Percentiles rank a stretch among this genome's conserved stretches.
Evolutionary conservation across 176 grass and related monocot genomes (phyloP).

Genomic region (Bonia amplexicaulis): DNA sequence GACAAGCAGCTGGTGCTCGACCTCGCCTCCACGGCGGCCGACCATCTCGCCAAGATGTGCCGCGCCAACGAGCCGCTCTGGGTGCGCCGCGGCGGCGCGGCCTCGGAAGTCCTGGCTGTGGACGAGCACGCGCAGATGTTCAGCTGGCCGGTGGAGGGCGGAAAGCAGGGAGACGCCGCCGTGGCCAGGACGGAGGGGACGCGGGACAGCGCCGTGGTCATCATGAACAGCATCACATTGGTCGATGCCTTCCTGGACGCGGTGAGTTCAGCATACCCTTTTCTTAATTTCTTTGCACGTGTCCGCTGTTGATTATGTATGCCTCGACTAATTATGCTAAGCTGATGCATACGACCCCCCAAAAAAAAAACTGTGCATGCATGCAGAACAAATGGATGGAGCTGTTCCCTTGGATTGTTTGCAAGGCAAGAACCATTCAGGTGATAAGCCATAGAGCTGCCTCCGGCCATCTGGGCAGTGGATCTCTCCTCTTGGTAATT

Average conservation of each 20-base stretch:
- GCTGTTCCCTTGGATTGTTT: conserved; percentile 88
- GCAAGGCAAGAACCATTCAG: conserved; percentile 71
- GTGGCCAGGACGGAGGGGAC: conserved; percentile 58
- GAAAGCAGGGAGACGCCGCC: conserved; percentile 28
- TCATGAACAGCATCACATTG: conserved; percentile 95
- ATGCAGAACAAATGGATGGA: conserved; percentile 94
- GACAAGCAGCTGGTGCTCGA: conserved; percentile 72
- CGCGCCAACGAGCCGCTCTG: conserved; percentile 52
- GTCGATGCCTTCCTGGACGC: conserved; percentile 85
- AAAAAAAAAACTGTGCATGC: neutral
- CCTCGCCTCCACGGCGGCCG: conserved; percentile 59
- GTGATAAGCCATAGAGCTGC: conserved; percentile 56
- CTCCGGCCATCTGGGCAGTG: conserved; percentile 63
- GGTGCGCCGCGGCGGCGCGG: conserved; percentile 9
- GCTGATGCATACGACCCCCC: neutral
- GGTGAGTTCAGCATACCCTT: conserved; percentile 33
- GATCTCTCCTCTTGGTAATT: conserved; percentile 80
- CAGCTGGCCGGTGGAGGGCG: conserved; percentile 55
- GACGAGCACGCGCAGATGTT: conserved; percentile 62
- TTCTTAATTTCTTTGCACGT: neutral
- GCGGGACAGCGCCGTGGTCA: conserved; percentile 66
- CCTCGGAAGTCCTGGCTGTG: conserved; percentile 40
- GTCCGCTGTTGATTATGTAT: neutral
- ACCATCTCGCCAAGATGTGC: conserved; percentile 63
- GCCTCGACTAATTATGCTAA: neutral